Evolutionary conservation across 2,329 filamentous ascomycete genomes (phyloP).

Genomic region (Alternaria incomplexa): DNA sequence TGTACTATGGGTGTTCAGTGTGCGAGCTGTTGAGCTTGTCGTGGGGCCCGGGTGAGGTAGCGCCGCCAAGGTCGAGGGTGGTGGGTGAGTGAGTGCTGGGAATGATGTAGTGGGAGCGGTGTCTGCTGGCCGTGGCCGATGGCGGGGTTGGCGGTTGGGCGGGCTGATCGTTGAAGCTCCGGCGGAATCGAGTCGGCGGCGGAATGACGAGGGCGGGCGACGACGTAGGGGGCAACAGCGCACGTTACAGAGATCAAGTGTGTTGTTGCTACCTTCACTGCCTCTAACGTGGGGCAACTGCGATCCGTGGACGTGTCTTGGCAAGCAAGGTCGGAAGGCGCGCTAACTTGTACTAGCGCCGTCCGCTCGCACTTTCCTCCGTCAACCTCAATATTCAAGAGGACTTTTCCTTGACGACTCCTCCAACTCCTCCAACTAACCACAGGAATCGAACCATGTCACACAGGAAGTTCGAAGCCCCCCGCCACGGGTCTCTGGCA

Average conservation of each 20-base stretch:
- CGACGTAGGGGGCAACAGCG: constrained; percentile 32
- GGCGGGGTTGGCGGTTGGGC: constrained; percentile 20
- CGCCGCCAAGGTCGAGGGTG: constrained; percentile 40
- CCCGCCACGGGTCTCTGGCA: constrained; percentile 81
- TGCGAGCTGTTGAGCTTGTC: constrained; percentile 18
- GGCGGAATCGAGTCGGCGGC: constrained; percentile 25
- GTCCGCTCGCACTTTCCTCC: constrained; percentile 1
- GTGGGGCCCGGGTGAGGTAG: constrained; percentile 23
- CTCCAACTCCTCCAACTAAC: constrained; percentile 25
- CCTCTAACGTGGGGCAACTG: constrained; percentile 14
- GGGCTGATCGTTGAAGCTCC: constrained; percentile 8
- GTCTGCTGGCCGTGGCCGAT: constrained; percentile 28
- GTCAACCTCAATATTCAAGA: constrained; percentile 8
- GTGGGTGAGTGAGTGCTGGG: constrained; percentile 22
- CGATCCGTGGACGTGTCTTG: neutral
- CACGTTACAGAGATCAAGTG: constrained; percentile 32
- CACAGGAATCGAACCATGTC: constrained; percentile 53
- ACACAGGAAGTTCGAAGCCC: constrained; percentile 80
- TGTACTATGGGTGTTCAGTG: constrained; percentile 6
- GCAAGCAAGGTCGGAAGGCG: neutral
- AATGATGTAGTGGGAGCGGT: constrained; percentile 38
- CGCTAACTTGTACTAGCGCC: constrained; percentile 5
- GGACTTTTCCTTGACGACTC: too few species aligned
- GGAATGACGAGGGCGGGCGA: constrained; percentile 25
- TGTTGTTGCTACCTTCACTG: constrained; percentile 27